phyloP scores from a whole-genome alignment of 2,329 filamentous ascomycete genomes.

The Paraphoma chrysanthemicola region DNA sequence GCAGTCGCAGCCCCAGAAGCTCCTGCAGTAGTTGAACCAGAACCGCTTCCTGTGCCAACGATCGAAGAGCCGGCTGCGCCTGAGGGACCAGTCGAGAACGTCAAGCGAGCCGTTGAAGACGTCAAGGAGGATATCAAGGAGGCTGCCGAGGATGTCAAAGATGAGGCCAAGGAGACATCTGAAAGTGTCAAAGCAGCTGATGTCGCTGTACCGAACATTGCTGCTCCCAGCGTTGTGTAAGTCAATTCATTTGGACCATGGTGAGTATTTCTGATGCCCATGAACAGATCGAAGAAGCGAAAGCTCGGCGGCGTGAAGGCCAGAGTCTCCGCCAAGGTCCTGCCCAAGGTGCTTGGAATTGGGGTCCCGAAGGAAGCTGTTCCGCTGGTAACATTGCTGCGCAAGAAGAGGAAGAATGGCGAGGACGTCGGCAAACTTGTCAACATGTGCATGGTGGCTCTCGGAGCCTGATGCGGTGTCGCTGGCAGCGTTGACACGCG shows the following conservation, averaged over 20 bases:
- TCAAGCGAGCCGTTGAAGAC: neutral
- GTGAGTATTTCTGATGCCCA: neutral
- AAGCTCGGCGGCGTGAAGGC: constrained; percentile 6
- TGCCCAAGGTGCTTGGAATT: constrained; percentile 5
- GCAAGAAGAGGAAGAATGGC: constrained; percentile 31
- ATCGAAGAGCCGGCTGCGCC: neutral
- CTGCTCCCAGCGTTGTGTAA: constrained; percentile 1
- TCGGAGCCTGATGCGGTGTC: constrained; percentile 9
- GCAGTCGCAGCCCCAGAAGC: constrained; percentile 1
- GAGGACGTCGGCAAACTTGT: constrained; percentile 17
- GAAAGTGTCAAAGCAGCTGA: neutral
- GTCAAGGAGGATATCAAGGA: neutral
- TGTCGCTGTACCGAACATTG: neutral
- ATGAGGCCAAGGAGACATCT: neutral
- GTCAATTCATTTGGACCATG: neutral
- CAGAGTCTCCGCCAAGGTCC: constrained; percentile 8
- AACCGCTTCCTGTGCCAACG: neutral
- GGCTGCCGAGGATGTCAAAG: neutral
- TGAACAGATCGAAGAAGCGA: constrained; percentile 1
- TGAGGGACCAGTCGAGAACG: neutral
- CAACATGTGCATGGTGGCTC: constrained; percentile 3
- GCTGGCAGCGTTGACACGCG: constrained; percentile 2
- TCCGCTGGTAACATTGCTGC: constrained; percentile 21
- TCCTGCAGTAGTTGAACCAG: neutral
- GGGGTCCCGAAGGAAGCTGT: constrained; percentile 15